Percentiles rank a stretch among this genome's conserved stretches.
Evolutionary conservation across 2,329 filamentous ascomycete genomes (phyloP).

Genomic region (Alternaria sp.): DNA sequence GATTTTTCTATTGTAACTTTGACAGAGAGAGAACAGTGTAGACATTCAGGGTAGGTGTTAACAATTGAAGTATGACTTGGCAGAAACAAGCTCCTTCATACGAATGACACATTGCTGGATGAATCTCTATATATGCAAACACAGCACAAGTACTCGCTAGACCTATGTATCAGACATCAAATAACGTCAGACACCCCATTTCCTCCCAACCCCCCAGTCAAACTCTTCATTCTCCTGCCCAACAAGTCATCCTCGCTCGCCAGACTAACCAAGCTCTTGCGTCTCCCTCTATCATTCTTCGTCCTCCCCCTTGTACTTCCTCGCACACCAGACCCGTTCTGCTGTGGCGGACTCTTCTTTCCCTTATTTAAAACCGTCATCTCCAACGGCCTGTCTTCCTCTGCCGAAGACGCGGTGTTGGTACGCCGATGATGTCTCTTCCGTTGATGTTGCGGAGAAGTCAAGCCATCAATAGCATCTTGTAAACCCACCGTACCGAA

Average conservation of each 20-base stretch:
- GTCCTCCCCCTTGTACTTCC: constrained; percentile 30
- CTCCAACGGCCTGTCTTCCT: constrained; percentile 83
- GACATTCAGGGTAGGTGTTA: too few species aligned
- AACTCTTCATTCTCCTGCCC: constrained; percentile 58
- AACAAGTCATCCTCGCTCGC: constrained; percentile 60
- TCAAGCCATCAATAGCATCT: constrained; percentile 70
- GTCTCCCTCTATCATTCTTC: constrained; percentile 40
- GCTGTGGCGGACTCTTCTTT: constrained; percentile 32
- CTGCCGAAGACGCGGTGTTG: constrained; percentile 68
- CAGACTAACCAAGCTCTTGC: constrained; percentile 55
- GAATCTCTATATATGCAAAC: not conserved
- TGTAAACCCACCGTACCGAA: constrained; percentile 79
- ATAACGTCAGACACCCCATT: constrained; percentile 20
- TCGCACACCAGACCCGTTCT: not conserved
- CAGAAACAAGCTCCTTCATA: too few species aligned
- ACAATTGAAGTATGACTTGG: too few species aligned
- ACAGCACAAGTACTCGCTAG: not conserved
- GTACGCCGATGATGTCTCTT: constrained; percentile 57
- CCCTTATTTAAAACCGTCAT: constrained; percentile 64
- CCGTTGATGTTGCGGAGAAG: constrained; percentile 47
- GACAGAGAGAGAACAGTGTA: too few species aligned
- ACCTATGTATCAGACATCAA: not conserved
- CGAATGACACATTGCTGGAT: too few species aligned
- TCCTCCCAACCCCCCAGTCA: constrained; percentile 54
- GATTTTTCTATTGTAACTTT: too few species aligned